A percentile compares a stretch with the other conserved stretches of the same genome.
These are phyloP conservation scores for Paramecium sexaurelia DNA, from an alignment of 73 alveolate genomes.

Conservation along the genomic window DNA sequence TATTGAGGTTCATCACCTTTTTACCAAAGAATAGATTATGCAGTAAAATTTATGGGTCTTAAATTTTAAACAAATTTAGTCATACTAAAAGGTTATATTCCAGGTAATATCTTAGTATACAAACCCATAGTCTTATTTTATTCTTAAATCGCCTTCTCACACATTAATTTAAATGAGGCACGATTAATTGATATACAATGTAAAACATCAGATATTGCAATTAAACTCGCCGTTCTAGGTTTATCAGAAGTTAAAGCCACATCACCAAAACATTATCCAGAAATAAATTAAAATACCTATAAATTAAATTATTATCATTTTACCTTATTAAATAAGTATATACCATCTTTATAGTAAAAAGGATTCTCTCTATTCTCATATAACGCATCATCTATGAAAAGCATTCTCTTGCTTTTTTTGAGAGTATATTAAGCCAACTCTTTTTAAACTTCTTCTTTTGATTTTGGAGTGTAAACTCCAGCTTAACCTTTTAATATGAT, in stretches of 20 bases:
- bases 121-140: background rate
- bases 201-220: background rate
- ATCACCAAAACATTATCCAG: slow-evolving; percentile 55
- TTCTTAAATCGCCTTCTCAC: slow-evolving; percentile 48
- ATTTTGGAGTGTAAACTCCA: slow-evolving; percentile 12
- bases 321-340: background rate
- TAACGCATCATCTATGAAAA: background rate
- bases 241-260: slow-evolving; percentile 29
- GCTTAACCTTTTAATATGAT: slow-evolving; percentile 31
- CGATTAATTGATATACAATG: slow-evolving; percentile 6
- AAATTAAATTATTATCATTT: background rate
- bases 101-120: slow-evolving; percentile 3
- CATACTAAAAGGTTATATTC: background rate
- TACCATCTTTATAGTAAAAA: background rate
- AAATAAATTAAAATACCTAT: background rate
- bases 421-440: background rate
- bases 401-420: background rate
- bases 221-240: slow-evolving; percentile 27
- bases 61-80: background rate
- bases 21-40: slow-evolving; percentile 24
- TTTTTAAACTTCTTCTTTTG: background rate
- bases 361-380: background rate
- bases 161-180: background rate
- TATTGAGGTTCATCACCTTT: slow-evolving; percentile 51
- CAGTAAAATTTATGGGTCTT: background rate